Evolutionary conservation across 176 grass and related monocot species (phyloP).

Genomic region (Ensete glaucum): DNA sequence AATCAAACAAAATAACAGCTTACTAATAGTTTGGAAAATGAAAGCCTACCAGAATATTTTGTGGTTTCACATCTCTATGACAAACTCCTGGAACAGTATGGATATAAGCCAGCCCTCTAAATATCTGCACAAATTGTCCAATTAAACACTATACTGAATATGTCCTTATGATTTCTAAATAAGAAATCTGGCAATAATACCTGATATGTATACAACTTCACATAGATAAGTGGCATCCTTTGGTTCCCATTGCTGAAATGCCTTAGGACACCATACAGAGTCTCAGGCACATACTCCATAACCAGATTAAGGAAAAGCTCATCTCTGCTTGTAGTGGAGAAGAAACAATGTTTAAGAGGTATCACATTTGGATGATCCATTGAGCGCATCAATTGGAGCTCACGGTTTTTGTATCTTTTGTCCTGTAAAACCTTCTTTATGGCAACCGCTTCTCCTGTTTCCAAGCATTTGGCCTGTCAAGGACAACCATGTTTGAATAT

Average conservation of each 20-base stretch:
- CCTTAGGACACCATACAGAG: conserved; percentile 18
- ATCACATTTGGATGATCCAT: conserved; percentile 26
- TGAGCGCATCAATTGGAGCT: conserved; percentile 16
- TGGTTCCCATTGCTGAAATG: conserved; percentile 17
- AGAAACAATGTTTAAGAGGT: conserved; percentile 16
- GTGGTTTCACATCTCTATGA: conserved; percentile 21
- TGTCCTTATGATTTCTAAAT: neutral
- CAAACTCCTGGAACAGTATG: conserved; percentile 14
- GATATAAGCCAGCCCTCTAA: conserved; percentile 17
- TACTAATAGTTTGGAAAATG: neutral
- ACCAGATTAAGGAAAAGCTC: conserved; percentile 20
- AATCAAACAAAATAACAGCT: neutral
- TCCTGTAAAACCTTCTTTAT: conserved; percentile 24
- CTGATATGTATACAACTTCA: conserved; percentile 18
- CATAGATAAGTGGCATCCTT: conserved; percentile 23
- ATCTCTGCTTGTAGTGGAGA: conserved; percentile 23
- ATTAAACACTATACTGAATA: neutral
- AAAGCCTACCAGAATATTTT: conserved; percentile 16
- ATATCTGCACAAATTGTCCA: conserved; percentile 12
- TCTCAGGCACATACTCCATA: conserved; percentile 20
- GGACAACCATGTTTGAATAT: neutral
- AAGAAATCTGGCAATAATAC: neutral
- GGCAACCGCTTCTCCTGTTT: conserved; percentile 18
- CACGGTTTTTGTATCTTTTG: conserved; percentile 24
- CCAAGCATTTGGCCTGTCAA: conserved; percentile 21